Percentiles rank a stretch among this genome's conserved stretches.
Evolutionary conservation across 1,284 basidiomycete species (phyloP).

Genomic region (Ustilago vetiveriae): DNA sequence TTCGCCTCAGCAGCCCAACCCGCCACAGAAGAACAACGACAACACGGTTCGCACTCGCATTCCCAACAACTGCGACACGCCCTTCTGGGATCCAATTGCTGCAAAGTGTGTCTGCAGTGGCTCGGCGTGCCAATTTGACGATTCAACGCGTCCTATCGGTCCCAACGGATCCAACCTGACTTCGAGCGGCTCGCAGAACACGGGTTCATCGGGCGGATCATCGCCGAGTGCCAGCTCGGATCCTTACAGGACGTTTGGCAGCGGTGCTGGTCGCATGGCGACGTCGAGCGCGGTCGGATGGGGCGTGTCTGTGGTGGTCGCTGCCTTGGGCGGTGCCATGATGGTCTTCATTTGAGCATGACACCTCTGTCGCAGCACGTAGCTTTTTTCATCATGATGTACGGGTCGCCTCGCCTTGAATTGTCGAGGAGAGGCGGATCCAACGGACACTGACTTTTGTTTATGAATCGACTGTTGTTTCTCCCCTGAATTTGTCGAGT

Average conservation of each 20-base stretch:
- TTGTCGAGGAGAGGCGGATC: not conserved
- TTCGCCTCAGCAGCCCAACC: conserved; percentile 58
- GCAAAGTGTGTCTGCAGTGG: conserved; percentile 58
- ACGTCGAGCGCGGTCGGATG: conserved; percentile 17
- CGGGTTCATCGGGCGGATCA: conserved; percentile 3
- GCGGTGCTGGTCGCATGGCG: conserved; percentile 4
- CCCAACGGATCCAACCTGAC: conserved; percentile 52
- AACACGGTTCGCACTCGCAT: conserved; percentile 54
- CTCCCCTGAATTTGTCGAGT: not conserved
- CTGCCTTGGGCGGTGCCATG: conserved; percentile 19
- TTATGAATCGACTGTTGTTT: not conserved
- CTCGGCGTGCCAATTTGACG: conserved; percentile 46
- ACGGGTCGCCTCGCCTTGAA: not conserved
- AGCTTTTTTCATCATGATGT: not conserved
- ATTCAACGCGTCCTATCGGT: conserved; percentile 56
- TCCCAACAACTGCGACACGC: conserved; percentile 53
- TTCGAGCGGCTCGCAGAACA: conserved; percentile 33
- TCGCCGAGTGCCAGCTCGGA: conserved; percentile 32
- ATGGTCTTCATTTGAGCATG: conserved; percentile 19
- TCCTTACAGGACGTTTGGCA: conserved; percentile 36
- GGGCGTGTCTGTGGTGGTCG: conserved; percentile 15
- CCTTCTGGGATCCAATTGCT: conserved; percentile 61
- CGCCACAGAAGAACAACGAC: conserved; percentile 61
- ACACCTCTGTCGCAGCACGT: not conserved
- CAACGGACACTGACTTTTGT: not conserved